Conservation (phyloP, 2,329 filamentous ascomycete species). For the Diaporthe citrichinensis region DNA sequence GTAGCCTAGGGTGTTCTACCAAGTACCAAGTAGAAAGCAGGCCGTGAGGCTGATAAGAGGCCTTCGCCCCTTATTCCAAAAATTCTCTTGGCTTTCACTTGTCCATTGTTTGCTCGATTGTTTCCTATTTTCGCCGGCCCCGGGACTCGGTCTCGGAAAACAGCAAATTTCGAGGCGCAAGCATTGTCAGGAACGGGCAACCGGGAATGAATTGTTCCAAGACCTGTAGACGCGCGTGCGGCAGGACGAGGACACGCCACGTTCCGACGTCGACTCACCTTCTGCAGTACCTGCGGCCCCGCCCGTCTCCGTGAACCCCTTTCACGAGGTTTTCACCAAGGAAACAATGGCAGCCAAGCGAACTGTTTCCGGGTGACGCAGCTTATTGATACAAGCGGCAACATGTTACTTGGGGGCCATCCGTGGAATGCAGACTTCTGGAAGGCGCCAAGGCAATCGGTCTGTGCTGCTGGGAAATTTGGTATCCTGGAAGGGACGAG, state of each 20-base stretch:
- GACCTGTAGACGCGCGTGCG: neutral
- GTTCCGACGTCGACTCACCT: neutral
- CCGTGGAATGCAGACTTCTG: neutral
- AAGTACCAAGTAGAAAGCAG: neutral
- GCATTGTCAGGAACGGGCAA: neutral
- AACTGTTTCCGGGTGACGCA: neutral
- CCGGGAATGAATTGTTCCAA: neutral
- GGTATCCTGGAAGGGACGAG: neutral
- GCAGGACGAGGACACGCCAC: neutral
- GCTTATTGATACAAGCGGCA: neutral
- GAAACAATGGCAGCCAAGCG: neutral
- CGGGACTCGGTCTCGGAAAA: neutral
- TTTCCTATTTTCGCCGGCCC: neutral
- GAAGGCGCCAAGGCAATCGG: neutral
- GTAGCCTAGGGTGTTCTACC: neutral
- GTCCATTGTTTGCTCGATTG: neutral
- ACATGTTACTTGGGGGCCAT: neutral
- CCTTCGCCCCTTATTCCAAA: neutral
- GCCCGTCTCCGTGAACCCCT: neutral
- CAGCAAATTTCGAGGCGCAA: neutral
- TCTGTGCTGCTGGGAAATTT: slow-evolving; percentile 6
- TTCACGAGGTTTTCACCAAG: too few relatives aligned
- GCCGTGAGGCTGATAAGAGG: slow-evolving; percentile 2
- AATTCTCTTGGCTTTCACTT: slow-evolving; percentile 6
- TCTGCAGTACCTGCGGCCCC: neutral